A percentile compares a stretch with the other conserved stretches of the same genome.
phyloP scores from a whole-genome alignment of 2,329 filamentous ascomycete species.

The Colletotrichum coccodes region DNA sequence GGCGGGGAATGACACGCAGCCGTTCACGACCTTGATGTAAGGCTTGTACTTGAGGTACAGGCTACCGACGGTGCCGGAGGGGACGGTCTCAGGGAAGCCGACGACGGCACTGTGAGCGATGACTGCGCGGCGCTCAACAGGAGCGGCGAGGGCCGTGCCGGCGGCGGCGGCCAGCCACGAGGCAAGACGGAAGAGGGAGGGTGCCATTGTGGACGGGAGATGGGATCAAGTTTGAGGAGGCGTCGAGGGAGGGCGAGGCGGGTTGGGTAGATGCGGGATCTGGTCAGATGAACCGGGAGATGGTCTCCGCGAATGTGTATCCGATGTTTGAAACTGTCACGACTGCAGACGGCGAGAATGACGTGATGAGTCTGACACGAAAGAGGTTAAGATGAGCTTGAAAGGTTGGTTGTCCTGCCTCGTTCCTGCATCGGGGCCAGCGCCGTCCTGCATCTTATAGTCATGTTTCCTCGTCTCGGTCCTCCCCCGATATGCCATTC shows the following conservation, averaged over 20 bases:
- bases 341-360: slow-evolving; percentile 4
- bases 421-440: slow-evolving; percentile 20
- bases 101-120: slow-evolving; percentile 45
- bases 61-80: slow-evolving; percentile 39
- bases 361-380: slow-evolving; percentile 14
- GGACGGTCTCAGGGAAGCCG: slow-evolving; percentile 44
- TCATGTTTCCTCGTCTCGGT: neutral
- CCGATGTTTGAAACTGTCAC: slow-evolving; percentile 24
- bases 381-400: neutral
- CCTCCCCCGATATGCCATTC: neutral
- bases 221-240: neutral
- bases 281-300: slow-evolving; percentile 18
- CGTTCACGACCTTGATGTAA: slow-evolving; percentile 58
- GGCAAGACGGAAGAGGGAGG: slow-evolving; percentile 30
- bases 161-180: slow-evolving; percentile 31
- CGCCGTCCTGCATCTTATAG: slow-evolving; percentile 24
- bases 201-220: slow-evolving; percentile 15
- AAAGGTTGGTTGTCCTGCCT: neutral
- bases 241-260: neutral
- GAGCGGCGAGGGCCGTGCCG: slow-evolving; percentile 33
- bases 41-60: slow-evolving; percentile 48
- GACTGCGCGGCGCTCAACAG: slow-evolving; percentile 40
- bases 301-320: slow-evolving; percentile 22
- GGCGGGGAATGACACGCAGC: slow-evolving; percentile 71
- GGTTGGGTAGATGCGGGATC: neutral